Base-by-base conservation (phyloP, 257 asterid species). In the Nicotiana tabacum region DNA sequence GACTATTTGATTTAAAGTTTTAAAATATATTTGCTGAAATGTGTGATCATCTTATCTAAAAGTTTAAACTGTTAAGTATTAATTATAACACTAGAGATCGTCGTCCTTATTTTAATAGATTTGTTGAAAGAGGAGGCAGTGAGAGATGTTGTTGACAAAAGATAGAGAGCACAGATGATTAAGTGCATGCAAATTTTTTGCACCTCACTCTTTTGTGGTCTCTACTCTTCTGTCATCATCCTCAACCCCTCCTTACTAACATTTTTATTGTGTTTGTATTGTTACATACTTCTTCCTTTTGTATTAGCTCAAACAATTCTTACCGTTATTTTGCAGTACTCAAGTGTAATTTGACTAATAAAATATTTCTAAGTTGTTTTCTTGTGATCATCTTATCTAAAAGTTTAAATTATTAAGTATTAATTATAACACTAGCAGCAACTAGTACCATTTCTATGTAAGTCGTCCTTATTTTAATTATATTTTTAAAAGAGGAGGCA, bases 211-310 rank as follows among this genome's bases (percentile, higher is more conserved):
- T 62, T 93, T 89, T 89, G 95, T 92, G 87, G 95, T 91, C 93
- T 85, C 92, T 91, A 90, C 60, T 77, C 94, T 90, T 89, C 91
- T 93, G 96, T 86, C 94, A 91, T 88, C 91, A 86, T 89, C 83
- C 87, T 78, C 33, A 70, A 65, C 68, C 78, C 60, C 87, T 66
- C 60, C 77, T 66, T 27, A 37, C 10, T 32, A 7, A 53, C 39
- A 12, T 6, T 53, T 56, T 66, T 2, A 32, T 29, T 4, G 12
- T 35, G 8, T 32, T 32, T 29, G 30, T 39, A 12, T 51, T 24
- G 11, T 46, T 48, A 6, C 1, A 24, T 12, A 15, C 1, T 76
- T 76, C 18, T 76, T 76, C 21, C 3, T 51, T 43, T 3, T 4
- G 3, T 10, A 4, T 37, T 2, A 66, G 6, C 12, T 66, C 39